Percentiles rank a stretch among this genome's conserved stretches.
These are phyloP conservation scores for Urtica urens DNA, from an alignment of 306 rosid genomes.

Conservation along the genomic window DNA sequence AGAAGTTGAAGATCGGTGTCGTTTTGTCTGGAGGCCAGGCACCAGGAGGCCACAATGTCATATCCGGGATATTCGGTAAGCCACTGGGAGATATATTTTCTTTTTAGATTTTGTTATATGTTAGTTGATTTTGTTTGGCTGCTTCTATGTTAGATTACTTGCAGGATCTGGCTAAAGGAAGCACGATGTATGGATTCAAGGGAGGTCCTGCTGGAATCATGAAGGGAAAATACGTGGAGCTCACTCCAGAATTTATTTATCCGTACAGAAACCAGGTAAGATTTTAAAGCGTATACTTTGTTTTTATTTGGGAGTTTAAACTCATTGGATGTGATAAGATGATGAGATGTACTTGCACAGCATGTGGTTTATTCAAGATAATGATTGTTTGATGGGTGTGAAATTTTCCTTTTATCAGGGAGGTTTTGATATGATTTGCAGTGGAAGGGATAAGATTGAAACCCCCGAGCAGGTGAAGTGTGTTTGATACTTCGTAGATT, in stretches of 20 bases:
- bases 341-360: background rate
- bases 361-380: background rate
- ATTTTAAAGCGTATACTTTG: background rate
- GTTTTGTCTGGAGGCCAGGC: conserved; percentile 98
- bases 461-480: conserved; percentile 86
- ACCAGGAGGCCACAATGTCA: conserved; percentile 98
- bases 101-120: background rate
- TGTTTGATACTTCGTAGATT: conserved; percentile 4
- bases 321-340: background rate
- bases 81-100: background rate
- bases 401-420: conserved; percentile 47
- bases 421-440: conserved; percentile 96
- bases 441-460: conserved; percentile 99
- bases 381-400: conserved; percentile 8
- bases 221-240: conserved; percentile 78
- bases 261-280: conserved; percentile 91
- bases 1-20: conserved; percentile 78
- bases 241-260: conserved; percentile 59
- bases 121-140: background rate
- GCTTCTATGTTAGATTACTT: conserved; percentile 52
- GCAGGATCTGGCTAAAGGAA: conserved; percentile 67
- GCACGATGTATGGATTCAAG: conserved; percentile 78
- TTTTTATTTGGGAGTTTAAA: background rate
- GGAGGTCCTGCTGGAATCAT: conserved; percentile 99
- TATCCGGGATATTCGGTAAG: conserved; percentile 79